Base-by-base conservation (phyloP, 805 yeast species). In the Zygosaccharomyces kombuchaensis region DNA sequence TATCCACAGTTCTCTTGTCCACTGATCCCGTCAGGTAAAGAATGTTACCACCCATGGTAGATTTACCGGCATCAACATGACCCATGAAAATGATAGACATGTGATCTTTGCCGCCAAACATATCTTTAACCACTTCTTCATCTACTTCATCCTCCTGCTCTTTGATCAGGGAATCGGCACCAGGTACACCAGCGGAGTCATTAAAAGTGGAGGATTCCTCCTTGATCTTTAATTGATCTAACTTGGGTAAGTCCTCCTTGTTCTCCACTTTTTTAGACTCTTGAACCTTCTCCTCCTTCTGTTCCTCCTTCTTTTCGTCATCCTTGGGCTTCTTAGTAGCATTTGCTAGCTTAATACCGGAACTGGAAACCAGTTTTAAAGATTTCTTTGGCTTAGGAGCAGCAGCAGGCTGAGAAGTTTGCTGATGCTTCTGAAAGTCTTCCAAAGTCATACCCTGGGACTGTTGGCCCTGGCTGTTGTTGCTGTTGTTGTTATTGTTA, bases 51-150 rank as follows among this genome's bases (percentile, higher is more conserved):
- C 99, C 99, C 96, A 93, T 91, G 50, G 99, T 93, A 43, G 96
- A 88, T 71, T 93, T 93, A 67, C 99, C 99, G 29, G 99, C 99
- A 77, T 93, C 99, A 56, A 93, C 99, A 66, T 93, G 99, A 59
- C 99, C 99, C 98, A 93, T 93, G 72, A 93, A 93, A 57, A 93
- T 88, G 58, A 93, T 84, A 14, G 97, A 90, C 66, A 93, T 79
- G 72, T 93, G 99, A 67, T 91, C 99, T 69, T 93, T 93, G 62
- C 96, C 96, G 54, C 96, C 97, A 63, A 87, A 93, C 86, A 93
- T 71, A 60, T 95, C 99, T 47, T 79, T 82, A 53, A 93, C 88
- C 53, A 90, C 79, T 57, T 84, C 93, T 61, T 86, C 86, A 65
- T 91, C 96, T 46, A 90, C 75, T 59, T 77, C 80, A 31, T 85